Base-by-base conservation (phyloP, 176 grass and related monocot species). In the Stipa capillata region DNA sequence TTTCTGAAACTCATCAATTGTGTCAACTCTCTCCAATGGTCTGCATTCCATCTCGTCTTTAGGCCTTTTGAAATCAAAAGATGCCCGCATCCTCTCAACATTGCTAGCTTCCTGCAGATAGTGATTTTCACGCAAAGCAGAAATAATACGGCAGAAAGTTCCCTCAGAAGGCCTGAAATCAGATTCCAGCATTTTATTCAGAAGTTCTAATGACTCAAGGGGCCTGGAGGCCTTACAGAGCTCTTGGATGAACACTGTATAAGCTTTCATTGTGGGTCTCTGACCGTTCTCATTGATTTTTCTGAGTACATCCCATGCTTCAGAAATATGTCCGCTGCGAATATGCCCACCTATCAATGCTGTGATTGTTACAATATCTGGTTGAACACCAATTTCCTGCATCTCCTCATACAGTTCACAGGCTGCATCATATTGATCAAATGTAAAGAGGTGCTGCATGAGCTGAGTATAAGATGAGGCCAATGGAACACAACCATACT, bases 381-480 rank as follows among this genome's bases (percentile, higher is more conserved):
- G 84, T 81, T 89, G 49, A 37, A 93, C 81, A 66, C 84, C 56
- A 51, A 65, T 53, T 72, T 85, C 76, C 35, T 83, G 73, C 91
- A 93, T 97, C 47, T 93, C 88, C 43, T 89, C 86, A 65, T 87
- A 93, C 56, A 97, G 70, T 21, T 82, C 56, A 51, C 84, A 93
- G 17, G 86, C 91, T 78, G 82, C 81, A 85, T 83, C 40, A 56
- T 83, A 88, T 78, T 78, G 85, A 65, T 91, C 72, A 13, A 58
- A 76, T 56, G 48, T 67, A 76, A 93, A 97, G 24, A 97, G 69
- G 61, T 91, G 78, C 35, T 97, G 88, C 76, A 97, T 91, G 32
- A 90, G 66, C 60, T 93, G 88, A 85, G 91, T 97, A 89, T 93
- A 97, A 83, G 86, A 83, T 52, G 88, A 93, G 44, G 84, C 43